A percentile compares a stretch with the other conserved stretches of the same genome.
These are phyloP conservation scores for Aspergillus ustus DNA, from an alignment of 2,329 filamentous ascomycete genomes.

Conservation along the genomic window DNA sequence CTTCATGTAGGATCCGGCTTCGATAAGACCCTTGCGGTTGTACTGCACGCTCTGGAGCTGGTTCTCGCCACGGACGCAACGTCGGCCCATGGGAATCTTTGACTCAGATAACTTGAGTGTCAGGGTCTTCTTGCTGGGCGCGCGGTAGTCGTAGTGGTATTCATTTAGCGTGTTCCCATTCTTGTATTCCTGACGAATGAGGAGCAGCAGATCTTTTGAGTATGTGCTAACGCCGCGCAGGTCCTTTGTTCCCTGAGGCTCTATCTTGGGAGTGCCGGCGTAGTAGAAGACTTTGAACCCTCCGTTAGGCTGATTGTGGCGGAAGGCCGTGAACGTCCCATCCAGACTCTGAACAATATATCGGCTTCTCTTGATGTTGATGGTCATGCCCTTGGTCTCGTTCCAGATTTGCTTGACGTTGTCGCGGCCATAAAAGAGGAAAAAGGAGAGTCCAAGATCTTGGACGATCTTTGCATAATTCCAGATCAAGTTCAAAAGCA, in stretches of 20 bases:
- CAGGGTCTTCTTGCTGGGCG: slow-evolving; percentile 30
- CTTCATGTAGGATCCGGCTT: slow-evolving; percentile 58
- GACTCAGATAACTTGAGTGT: slow-evolving; percentile 30
- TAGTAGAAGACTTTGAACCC: slow-evolving; percentile 48
- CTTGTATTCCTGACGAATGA: slow-evolving; percentile 51
- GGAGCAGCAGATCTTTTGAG: slow-evolving; percentile 51
- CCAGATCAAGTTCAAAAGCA: slow-evolving; percentile 54
- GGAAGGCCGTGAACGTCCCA: slow-evolving; percentile 56
- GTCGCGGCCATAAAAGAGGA: slow-evolving; percentile 55
- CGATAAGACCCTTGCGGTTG: slow-evolving; percentile 58
- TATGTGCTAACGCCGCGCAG: slow-evolving; percentile 56
- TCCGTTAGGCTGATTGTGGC: slow-evolving; percentile 44
- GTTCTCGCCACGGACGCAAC: slow-evolving; percentile 53
- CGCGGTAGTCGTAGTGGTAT: slow-evolving; percentile 55
- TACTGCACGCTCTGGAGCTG: slow-evolving; percentile 56
- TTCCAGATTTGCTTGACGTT: slow-evolving; percentile 54
- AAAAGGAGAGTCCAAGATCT: slow-evolving; percentile 51
- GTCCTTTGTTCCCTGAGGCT: slow-evolving; percentile 48
- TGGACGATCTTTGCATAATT: slow-evolving; percentile 52
- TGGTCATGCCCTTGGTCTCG: slow-evolving; percentile 55
- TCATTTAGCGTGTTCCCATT: slow-evolving; percentile 49
- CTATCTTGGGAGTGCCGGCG: slow-evolving; percentile 47
- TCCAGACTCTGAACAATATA: slow-evolving; percentile 54
- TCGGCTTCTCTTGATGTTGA: slow-evolving; percentile 52
- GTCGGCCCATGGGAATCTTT: slow-evolving; percentile 52